Evolutionary conservation across 1,284 basidiomycete species (phyloP), one percentile per base, ranked within the genome.

Genomic region (Filobasidium uniguttulatum): DNA sequence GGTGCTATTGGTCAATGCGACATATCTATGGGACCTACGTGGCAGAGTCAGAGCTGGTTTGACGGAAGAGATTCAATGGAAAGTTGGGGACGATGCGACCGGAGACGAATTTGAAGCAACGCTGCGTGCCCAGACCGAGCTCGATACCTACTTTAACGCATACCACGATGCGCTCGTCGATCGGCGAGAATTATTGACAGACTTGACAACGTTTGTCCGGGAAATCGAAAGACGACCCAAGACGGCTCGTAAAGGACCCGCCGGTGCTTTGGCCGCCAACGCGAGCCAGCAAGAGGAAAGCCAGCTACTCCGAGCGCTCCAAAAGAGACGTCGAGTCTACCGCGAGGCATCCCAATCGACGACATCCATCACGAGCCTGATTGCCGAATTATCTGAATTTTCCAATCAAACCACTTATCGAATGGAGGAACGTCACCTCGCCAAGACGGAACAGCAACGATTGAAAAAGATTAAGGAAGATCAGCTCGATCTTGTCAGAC

Each of bases 81-180:
- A 59, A n/a, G 52, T 49, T 1, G 54, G 46, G 1, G 56, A 57
- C 0, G 58, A 61, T 47, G 53, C 64, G 44, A 62, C 64, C 1
- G 66, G 66, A 14, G 54, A 58, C n/a, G 68, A 70, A 46, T 70
- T 68, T 47, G 63, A 64, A 2, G 54, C 62, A 35, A 62, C 61
- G 1, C 51, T 70, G 6, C 58, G 64, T 40, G 62, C 62, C 14
- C 68, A 70, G 55, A 64, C 47, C 15, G 19, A 45, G 60, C 59
- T 66, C 41, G 65, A 69, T 46, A 62, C 63, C 7, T 65, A 66
- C 50, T 54, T 69, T 22, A 61, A 60, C 3, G 63, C 64, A 0
- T 69, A 67, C 47, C 62, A 65, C 10, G 60, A 64, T 1, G 63
- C 62, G 1, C 40, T 70, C 5, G 60, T 61, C 2, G 68, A 70